Percentiles rank a stretch among this genome's conserved stretches.
phyloP scores from a whole-genome alignment of 192 early-diverging fungal species.

The Phlyctochytrium arcticum region DNA sequence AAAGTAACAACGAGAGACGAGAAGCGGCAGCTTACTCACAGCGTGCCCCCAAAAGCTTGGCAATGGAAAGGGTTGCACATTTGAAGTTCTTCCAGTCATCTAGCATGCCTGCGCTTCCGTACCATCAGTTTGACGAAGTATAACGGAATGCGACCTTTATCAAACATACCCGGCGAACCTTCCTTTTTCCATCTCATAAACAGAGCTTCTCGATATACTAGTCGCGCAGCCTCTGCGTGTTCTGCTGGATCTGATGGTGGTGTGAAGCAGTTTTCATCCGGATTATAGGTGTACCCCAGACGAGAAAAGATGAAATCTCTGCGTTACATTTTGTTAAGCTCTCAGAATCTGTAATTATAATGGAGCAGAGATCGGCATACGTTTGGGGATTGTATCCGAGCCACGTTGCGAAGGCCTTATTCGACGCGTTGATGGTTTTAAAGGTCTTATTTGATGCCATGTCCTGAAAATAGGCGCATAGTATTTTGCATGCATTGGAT shows the following conservation, averaged over 20 bases:
- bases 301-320: not conserved
- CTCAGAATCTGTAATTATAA: not conserved
- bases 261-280: not conserved
- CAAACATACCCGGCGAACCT: not conserved
- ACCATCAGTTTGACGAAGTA: not conserved
- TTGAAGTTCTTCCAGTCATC: constrained; percentile 5
- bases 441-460: not conserved
- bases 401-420: not conserved
- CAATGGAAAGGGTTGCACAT: not conserved
- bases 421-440: not conserved
- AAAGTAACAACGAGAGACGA: not conserved
- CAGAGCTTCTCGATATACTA: constrained; percentile 3
- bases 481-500: not conserved
- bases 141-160: not conserved
- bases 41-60: not conserved
- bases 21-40: not conserved
- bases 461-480: not conserved
- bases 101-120: not conserved
- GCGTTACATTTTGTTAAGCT: not conserved
- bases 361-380: not conserved
- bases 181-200: constrained; percentile 22
- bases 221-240: not conserved
- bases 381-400: not conserved
- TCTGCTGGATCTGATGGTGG: not conserved
- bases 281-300: constrained; percentile 1